Conservation (phyloP, 352 stramenopile genomes). For the Globisporangium orthogonon region DNA sequence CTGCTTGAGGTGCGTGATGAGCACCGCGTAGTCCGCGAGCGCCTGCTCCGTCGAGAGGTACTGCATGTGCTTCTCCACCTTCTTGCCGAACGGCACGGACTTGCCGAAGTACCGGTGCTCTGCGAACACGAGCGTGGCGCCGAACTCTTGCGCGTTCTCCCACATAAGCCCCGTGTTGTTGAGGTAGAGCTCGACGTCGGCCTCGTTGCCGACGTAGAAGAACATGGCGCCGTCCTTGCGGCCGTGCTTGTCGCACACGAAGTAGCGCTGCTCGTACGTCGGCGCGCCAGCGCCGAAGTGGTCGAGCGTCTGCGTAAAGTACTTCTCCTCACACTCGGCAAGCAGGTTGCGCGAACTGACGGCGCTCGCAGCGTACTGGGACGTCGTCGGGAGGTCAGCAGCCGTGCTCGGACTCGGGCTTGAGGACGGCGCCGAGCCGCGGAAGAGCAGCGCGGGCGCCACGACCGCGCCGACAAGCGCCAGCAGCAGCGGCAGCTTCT, state of each 20-base stretch:
- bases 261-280: constrained; percentile 86
- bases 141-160: constrained; percentile 90
- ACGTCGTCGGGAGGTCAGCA: background rate
- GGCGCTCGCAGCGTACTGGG: constrained; percentile 23
- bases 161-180: constrained; percentile 96
- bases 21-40: constrained; percentile 83
- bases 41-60: constrained; percentile 86
- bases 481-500: constrained; percentile 28
- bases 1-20: constrained; percentile 53
- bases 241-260: constrained; percentile 78
- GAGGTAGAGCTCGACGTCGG: constrained; percentile 92
- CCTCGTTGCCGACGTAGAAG: constrained; percentile 95
- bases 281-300: constrained; percentile 54
- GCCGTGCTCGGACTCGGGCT: background rate
- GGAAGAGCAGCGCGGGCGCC: constrained; percentile 25
- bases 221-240: constrained; percentile 76
- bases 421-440: constrained; percentile 12
- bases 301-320: constrained; percentile 70
- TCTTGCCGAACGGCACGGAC: constrained; percentile 73
- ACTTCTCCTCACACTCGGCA: constrained; percentile 58
- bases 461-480: constrained; percentile 23
- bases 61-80: constrained; percentile 48
- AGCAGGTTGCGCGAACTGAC: constrained; percentile 43
- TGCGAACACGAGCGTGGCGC: constrained; percentile 92
- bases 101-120: constrained; percentile 97